Conservation (phyloP, 2,329 filamentous ascomycete genomes). For the Phaeosphaeria sp. region DNA sequence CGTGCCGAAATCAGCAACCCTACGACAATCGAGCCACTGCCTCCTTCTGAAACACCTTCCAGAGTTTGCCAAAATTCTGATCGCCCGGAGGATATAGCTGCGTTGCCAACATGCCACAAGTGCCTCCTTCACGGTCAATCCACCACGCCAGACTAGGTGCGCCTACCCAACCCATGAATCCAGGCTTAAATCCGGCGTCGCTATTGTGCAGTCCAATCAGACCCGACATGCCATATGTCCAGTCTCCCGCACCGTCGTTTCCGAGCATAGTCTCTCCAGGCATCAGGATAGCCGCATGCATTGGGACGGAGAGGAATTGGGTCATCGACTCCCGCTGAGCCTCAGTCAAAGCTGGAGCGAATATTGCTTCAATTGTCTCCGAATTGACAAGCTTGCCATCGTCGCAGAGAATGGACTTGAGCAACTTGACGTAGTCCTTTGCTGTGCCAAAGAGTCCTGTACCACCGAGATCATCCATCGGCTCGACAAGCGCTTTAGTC, state of each 20-base stretch:
- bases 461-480: conserved; percentile 27
- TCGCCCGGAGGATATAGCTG: conserved; percentile 35
- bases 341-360: conserved; percentile 13
- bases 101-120: conserved; percentile 33
- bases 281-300: conserved; percentile 17
- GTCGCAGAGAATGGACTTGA: conserved; percentile 24
- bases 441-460: conserved; percentile 24
- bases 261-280: conserved; percentile 21
- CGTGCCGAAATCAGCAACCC: neutral
- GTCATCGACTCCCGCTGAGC: conserved; percentile 12
- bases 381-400: conserved; percentile 24
- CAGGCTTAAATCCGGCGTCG: conserved; percentile 17
- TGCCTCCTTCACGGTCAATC: conserved; percentile 32
- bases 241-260: conserved; percentile 14
- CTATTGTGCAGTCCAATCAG: conserved; percentile 17
- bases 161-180: conserved; percentile 29
- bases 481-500: conserved; percentile 9
- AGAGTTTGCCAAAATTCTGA: conserved; percentile 18
- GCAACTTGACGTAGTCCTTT: conserved; percentile 24
- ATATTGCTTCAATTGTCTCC: conserved; percentile 21
- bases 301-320: conserved; percentile 6
- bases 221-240: conserved; percentile 23
- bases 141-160: conserved; percentile 34
- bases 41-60: conserved; percentile 26
- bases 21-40: conserved; percentile 11